Evolutionary conservation across 345 rosid species (phyloP), one percentile per base, ranked within the genome.

Genomic region (Linum trigynum): DNA sequence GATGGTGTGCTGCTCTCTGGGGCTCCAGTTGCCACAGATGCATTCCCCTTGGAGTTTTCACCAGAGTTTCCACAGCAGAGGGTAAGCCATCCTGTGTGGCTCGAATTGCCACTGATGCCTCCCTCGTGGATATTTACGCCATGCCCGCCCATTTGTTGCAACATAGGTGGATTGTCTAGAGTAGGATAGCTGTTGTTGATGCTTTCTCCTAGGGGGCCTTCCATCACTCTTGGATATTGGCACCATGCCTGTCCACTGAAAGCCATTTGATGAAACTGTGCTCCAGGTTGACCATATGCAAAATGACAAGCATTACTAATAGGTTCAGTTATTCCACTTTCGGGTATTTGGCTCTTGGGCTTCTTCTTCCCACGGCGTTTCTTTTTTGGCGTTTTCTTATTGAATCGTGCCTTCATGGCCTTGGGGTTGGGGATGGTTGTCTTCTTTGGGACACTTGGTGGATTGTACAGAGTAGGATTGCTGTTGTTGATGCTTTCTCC

Each of bases 321-420:
- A 48, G 9, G 53, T 48, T 48, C 53, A 48, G 2, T 48, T 9
- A 48, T 3, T 3, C 14, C 53, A 48, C 53, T 48, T 15, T 48
- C 14, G 2, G 53, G 12, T 48, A 48, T 3, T 48, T 48, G 14
- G 0, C 11, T 48, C 53, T 9, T 9, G 61, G 16, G 36, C 61
- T n/a, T 12, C 5, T 23, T 57, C 10, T 57, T 23, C 9, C 61
- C 23, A 5, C 3, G 9, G 23, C 36, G 50, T 39, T 39, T 62
- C 50, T 39, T 62, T 62, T 62, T 62, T 23, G 40, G 15, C 32
- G n/a, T 62, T 39, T 38, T 65, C 85, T 70, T 92, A 61, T 79
- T 90, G 71, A 67, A 67, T 68, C 84, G 83, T 9, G 75, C 73
- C 76, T 74, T 86, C 80, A 79, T 94, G 12, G 84, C 78, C 77